Base-by-base conservation (phyloP, 108 stramenopile species). In the Pseudonitzschia delicatissima region DNA sequence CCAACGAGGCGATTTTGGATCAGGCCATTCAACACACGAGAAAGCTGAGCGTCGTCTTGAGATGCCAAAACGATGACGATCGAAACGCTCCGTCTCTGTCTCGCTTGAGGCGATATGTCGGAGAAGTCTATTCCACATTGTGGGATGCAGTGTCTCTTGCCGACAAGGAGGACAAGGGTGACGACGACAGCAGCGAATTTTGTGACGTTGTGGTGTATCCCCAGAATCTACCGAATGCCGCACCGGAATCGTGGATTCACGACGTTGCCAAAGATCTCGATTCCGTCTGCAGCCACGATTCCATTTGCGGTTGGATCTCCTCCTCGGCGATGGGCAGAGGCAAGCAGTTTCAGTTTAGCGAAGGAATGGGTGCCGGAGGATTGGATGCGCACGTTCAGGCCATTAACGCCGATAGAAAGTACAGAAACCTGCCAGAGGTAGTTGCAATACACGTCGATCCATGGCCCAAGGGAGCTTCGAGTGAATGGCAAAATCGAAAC, bases 1-100 rank as follows among this genome's bases (percentile, higher is more conserved):
- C 88, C 70, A 94, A 94, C 73, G 93, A 94, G 66, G 90, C 88
- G 48, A 89, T 94, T 61, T 67, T 94, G 64, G 74, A 87, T 64
- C 78, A 72, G 36, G 84, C 87, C 45, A 73, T 91, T 12, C 65
- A 81, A 7, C 23, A 68, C 3, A 78, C 87, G 4, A 12, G 69
- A 32, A 84, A 81, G 49, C 57, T 94, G 17, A 79, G 77, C 58
- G 83, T 94, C 33, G 79, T 91, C 5, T 63, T 94, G 25, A 77
- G 93, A 11, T 77, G 83, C 23, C 49, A 81, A 33, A 60, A 45
- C 20, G 50, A 53, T 15, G 71, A 79, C 39, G 68, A 74, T 39
- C 23, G 27, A 23, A 58, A 67, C 35, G 66, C 69, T 7, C 83
- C 82, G 12, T 88, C 87, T 45, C 62, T 94, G 44, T 79, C 85